Evolutionary conservation across 352 stramenopile species (phyloP).

Genomic region (Pythium monospermum): DNA sequence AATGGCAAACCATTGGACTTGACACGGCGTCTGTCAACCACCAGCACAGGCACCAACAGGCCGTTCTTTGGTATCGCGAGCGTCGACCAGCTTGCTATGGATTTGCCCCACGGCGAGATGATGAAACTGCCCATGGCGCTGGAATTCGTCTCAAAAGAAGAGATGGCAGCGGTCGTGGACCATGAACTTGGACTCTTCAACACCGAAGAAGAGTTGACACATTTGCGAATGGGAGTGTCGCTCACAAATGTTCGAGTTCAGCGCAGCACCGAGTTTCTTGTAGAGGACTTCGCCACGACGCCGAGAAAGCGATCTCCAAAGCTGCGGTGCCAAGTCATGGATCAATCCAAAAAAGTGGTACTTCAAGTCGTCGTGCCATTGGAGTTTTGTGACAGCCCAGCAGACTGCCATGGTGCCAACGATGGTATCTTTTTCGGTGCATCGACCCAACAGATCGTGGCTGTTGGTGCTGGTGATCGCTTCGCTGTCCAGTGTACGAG

Average conservation of each 20-base stretch:
- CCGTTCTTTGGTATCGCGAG: conserved; percentile 3
- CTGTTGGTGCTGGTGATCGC: conserved; percentile 24
- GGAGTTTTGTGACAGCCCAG: conserved; percentile 29
- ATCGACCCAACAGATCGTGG: conserved; percentile 32
- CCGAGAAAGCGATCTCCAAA: neutral
- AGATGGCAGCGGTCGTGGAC: neutral
- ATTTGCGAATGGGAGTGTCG: conserved; percentile 10
- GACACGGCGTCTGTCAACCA: conserved; percentile 9
- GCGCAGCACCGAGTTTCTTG: neutral
- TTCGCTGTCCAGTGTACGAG: conserved; percentile 38
- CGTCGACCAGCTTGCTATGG: neutral
- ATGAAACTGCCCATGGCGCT: conserved; percentile 2
- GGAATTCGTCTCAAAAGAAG: neutral
- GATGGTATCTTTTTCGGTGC: conserved; percentile 45
- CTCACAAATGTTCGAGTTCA: conserved; percentile 1
- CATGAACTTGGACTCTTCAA: neutral
- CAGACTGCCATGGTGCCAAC: conserved; percentile 30
- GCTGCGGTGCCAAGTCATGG: conserved; percentile 11
- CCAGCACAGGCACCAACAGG: neutral
- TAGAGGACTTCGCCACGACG: neutral
- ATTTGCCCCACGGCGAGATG: neutral
- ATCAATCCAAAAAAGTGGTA: conserved; percentile 4
- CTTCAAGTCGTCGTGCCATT: conserved; percentile 33
- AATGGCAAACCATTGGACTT: conserved; percentile 35
- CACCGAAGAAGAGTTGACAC: neutral